Base-by-base conservation (phyloP, 2,329 filamentous ascomycete species). In the Penicillium thymicola region DNA sequence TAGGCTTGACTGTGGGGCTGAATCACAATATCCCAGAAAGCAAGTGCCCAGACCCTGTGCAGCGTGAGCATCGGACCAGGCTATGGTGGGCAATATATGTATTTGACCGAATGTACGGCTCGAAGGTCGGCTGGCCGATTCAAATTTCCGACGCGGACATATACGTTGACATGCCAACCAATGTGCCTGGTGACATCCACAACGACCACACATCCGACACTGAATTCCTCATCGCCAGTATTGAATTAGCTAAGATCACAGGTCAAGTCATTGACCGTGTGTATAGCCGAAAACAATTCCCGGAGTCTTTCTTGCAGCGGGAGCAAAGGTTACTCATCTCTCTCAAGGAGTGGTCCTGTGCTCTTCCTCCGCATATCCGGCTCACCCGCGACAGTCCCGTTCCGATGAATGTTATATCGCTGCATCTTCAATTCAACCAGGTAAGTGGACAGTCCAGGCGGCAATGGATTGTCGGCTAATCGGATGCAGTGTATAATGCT, bases 81-180 rank as follows among this genome's bases (percentile, higher is more conserved):
- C 52, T 69, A 13, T 70, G 68, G 67, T 70, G 68, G 67, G 60
- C 63, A 14, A 63, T 70, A 3, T 70, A 70, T 38, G 59, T 68
- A 18, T 65, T 68, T 8, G 67, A 70, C 43, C 71, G 78, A 2
- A 73, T 80, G 65, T 78, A 72, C 66, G 74, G 75, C 1, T 75
- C 75, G 0, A 76, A 78, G 42, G 67, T 79, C 0, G 77, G 79
- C 0, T 76, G 79, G 44, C 77, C 79, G 0, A 67, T 76, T 0
- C 75, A 76, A 14, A 74, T 81, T 10, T 70, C 71, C 5, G 78
- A 81, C 36, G 70, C 76, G 8, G 78, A 79, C 27, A 79, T 75
- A 13, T 63, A 70, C 36, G 65, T 70, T 25, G 66, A 71, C 10
- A 52, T 71, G 43, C 72, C 71, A 5, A 68, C 69, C 1, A 58